phyloP scores from a whole-genome alignment of 768 basidiomycete genomes.

The Lactifluus echinatus region DNA sequence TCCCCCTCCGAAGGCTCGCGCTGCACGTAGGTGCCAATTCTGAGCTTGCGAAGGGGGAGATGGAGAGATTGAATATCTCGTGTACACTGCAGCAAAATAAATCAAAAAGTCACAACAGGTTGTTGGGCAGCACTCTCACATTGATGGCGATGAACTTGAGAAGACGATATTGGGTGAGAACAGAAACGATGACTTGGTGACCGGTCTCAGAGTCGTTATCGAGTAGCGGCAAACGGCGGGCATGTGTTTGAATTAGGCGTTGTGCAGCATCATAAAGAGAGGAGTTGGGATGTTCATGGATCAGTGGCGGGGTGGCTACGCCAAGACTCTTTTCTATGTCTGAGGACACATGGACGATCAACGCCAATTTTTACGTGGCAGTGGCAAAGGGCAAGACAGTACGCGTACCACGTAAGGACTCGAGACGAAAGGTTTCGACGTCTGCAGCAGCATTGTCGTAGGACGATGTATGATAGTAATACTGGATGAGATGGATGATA shows the following conservation, averaged over 20 bases:
- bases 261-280: slow-evolving; percentile 87
- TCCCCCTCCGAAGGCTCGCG: slow-evolving; percentile 39
- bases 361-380: background rate
- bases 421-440: slow-evolving; percentile 86
- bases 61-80: slow-evolving; percentile 78
- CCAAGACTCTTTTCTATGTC: slow-evolving; percentile 91
- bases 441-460: slow-evolving; percentile 81
- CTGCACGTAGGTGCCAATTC: slow-evolving; percentile 86
- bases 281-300: slow-evolving; percentile 79
- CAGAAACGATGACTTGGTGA: slow-evolving; percentile 91
- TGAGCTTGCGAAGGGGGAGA: slow-evolving; percentile 71
- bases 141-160: slow-evolving; percentile 99
- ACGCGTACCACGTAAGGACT: slow-evolving; percentile 73
- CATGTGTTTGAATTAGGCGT: slow-evolving; percentile 89
- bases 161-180: slow-evolving; percentile 94
- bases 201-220: slow-evolving; percentile 91
- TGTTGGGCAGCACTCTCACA: slow-evolving; percentile 39
- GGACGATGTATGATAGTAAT: slow-evolving; percentile 83
- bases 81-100: slow-evolving; percentile 51
- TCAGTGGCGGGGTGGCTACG: slow-evolving; percentile 85
- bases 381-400: slow-evolving; percentile 1
- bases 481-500: slow-evolving; percentile 98
- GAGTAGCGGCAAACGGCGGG: slow-evolving; percentile 86
- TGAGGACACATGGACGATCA: slow-evolving; percentile 27
- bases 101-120: background rate